A percentile compares a stretch with the other conserved stretches of the same genome.
These are phyloP conservation scores for Aschersonia sp. DNA, from an alignment of 2,329 filamentous ascomycete genomes.

Conservation along the genomic window DNA sequence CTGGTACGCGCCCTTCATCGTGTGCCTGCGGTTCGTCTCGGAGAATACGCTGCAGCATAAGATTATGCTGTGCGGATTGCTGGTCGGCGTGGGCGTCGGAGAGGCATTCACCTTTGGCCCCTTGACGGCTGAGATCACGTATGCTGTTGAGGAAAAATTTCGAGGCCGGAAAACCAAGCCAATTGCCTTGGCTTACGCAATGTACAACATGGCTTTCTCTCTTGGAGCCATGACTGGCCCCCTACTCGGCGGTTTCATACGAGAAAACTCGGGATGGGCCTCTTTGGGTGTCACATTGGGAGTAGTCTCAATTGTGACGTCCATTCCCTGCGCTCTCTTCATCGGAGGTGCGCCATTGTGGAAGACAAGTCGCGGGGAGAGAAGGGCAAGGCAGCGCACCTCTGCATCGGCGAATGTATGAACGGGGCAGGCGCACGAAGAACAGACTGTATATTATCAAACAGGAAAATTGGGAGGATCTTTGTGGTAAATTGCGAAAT, in stretches of 20 bases:
- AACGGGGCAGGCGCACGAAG: too few species aligned
- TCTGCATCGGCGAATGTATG: too few species aligned
- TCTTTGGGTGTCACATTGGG: conserved; percentile 17
- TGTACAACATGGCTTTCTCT: conserved; percentile 21
- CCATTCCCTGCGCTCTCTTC: conserved; percentile 13
- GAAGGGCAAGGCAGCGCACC: neutral
- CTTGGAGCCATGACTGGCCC: conserved; percentile 17
- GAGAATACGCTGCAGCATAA: conserved; percentile 15
- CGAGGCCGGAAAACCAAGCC: conserved; percentile 7
- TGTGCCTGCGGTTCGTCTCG: conserved; percentile 18
- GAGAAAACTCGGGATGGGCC: conserved; percentile 17
- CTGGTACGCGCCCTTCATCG: conserved; percentile 17
- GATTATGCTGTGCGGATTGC: conserved; percentile 16
- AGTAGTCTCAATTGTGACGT: conserved; percentile 13
- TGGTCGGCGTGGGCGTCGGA: conserved; percentile 15
- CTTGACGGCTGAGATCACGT: conserved; percentile 21
- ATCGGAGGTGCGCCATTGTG: conserved; percentile 12
- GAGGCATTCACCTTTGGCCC: conserved; percentile 17
- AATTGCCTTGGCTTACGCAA: conserved; percentile 19
- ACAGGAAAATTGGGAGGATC: too few species aligned
- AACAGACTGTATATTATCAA: too few species aligned
- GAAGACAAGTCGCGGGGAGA: conserved; percentile 8
- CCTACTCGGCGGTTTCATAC: conserved; percentile 18
- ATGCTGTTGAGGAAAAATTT: conserved; percentile 12
- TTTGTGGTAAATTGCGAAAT: too few species aligned